phyloP scores from a whole-genome alignment of 768 basidiomycete species.

The Tricholoma saponaceum region DNA sequence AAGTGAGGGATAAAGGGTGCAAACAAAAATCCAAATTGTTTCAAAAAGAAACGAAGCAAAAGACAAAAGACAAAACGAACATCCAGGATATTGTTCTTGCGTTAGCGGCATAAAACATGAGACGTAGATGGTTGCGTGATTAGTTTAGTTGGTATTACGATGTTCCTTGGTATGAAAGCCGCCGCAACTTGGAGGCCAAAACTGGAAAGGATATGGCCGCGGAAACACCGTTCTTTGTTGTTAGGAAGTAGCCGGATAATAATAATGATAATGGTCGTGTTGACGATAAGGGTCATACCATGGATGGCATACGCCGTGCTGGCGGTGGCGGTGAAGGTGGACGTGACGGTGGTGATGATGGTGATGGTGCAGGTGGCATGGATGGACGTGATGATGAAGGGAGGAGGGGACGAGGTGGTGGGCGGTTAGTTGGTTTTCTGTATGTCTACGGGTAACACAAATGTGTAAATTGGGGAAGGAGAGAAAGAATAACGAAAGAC shows the following conservation, averaged over 20 bases:
- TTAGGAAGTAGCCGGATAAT: constrained; percentile 9
- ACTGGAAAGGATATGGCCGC: neutral
- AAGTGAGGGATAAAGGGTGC: neutral
- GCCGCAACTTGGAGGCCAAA: neutral
- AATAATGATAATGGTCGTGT: constrained; percentile 15
- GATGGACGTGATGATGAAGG: constrained; percentile 6
- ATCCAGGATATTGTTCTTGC: constrained; percentile 1
- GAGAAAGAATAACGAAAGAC: constrained; percentile 8
- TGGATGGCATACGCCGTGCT: constrained; percentile 12
- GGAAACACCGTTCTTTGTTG: neutral
- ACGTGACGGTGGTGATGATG: constrained; percentile 6
- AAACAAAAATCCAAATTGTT: neutral
- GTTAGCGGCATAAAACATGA: neutral
- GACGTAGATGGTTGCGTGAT: neutral
- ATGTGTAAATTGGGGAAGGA: neutral
- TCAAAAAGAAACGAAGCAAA: neutral
- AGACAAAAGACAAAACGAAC: neutral
- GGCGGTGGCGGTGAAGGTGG: neutral
- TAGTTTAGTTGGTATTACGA: neutral
- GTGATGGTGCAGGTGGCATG: constrained; percentile 4
- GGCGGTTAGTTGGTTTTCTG: constrained; percentile 19
- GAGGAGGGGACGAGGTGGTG: constrained; percentile 13
- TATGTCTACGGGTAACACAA: constrained; percentile 11
- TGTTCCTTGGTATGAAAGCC: neutral
- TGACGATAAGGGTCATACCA: constrained; percentile 12